Conservation (phyloP, 106 monocot genomes). For the Hemerocallis citrina region DNA sequence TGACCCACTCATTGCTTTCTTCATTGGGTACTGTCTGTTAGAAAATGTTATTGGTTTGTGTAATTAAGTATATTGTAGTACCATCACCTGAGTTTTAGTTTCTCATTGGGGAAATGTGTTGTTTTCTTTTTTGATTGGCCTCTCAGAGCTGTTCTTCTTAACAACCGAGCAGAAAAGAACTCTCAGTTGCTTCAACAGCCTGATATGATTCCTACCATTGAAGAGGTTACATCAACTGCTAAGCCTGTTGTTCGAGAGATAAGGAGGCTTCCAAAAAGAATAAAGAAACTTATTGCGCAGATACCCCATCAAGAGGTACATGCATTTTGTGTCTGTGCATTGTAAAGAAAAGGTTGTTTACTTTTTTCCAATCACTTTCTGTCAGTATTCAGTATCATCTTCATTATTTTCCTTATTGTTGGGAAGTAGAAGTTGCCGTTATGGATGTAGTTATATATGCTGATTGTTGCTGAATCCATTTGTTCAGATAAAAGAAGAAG, state of each 20-base stretch:
- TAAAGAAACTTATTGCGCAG: constrained; percentile 64
- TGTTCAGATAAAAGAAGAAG: constrained; percentile 78
- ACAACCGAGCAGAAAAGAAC: constrained; percentile 53
- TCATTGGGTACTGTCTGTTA: neutral
- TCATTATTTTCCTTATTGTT: neutral
- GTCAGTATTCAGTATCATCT: neutral
- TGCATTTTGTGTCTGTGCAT: neutral
- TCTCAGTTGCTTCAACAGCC: constrained; percentile 56
- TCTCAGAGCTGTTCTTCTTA: constrained; percentile 57
- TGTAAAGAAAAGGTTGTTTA: too few relatives aligned
- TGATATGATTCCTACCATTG: constrained; percentile 60
- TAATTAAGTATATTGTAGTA: neutral
- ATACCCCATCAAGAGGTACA: constrained; percentile 76
- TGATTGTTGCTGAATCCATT: neutral
- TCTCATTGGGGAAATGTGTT: neutral
- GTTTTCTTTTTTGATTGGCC: constrained; percentile 6
- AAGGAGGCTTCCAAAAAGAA: constrained; percentile 59
- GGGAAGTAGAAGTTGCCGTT: neutral
- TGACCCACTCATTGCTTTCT: neutral
- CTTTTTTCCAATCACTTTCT: too few relatives aligned
- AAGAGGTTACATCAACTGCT: constrained; percentile 72
- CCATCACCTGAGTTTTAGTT: neutral
- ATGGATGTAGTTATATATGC: neutral
- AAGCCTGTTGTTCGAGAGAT: constrained; percentile 67
- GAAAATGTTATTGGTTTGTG: neutral